These are phyloP conservation scores for Annulohypoxylon maeteangense DNA, from an alignment of 495 filamentous ascomycete genomes.

Conservation along the genomic window DNA sequence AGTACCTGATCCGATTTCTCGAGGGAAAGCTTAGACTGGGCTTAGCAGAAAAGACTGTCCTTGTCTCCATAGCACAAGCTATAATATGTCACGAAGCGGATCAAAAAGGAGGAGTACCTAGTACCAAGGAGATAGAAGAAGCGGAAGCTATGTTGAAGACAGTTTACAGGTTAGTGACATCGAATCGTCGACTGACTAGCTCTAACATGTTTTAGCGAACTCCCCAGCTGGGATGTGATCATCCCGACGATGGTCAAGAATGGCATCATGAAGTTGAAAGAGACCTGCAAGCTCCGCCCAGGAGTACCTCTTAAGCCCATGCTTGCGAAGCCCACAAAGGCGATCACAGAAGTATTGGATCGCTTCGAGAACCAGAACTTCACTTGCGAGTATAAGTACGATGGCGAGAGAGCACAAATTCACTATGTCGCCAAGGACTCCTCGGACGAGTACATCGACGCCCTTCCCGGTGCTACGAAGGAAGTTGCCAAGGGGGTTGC, in stretches of 20 bases:
- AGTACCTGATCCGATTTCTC: constrained; percentile 89
- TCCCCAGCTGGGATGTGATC: constrained; percentile 95
- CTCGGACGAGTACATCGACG: constrained; percentile 63
- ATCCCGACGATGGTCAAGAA: constrained; percentile 87
- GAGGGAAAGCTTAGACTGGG: constrained; percentile 94
- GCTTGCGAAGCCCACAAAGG: constrained; percentile 98
- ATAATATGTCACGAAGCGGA: constrained; percentile 83
- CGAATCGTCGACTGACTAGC: background rate
- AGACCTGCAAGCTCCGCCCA: constrained; percentile 91
- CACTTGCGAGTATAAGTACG: constrained; percentile 99
- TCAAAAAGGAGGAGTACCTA: constrained; percentile 71
- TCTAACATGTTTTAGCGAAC: constrained; percentile 66
- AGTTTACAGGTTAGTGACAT: constrained; percentile 77
- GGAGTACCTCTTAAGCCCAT: constrained; percentile 97
- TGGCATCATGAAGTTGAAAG: constrained; percentile 81
- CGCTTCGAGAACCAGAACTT: constrained; percentile 95
- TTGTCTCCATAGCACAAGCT: constrained; percentile 89
- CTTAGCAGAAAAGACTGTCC: constrained; percentile 89
- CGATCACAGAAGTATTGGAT: constrained; percentile 98
- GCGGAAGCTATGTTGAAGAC: constrained; percentile 87
- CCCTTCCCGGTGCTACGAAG: constrained; percentile 64
- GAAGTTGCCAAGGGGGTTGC: constrained; percentile 72
- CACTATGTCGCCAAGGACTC: constrained; percentile 93
- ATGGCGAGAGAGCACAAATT: constrained; percentile 96
- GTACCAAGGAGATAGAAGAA: constrained; percentile 77